These are phyloP conservation scores for Bryoglossum gracile DNA, from an alignment of 495 filamentous ascomycete genomes.

Conservation along the genomic window DNA sequence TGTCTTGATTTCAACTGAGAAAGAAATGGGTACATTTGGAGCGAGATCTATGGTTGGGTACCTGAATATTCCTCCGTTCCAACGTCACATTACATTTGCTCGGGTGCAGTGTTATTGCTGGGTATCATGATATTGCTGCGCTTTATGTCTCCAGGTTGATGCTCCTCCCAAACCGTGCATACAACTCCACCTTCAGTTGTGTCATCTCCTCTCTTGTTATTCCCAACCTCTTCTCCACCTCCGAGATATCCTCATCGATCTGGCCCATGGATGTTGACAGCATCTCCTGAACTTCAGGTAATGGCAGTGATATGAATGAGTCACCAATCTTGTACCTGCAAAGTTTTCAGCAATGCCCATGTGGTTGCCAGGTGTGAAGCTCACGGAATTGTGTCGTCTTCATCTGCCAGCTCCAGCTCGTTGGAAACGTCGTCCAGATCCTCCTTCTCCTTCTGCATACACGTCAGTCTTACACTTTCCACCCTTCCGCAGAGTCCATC, in stretches of 20 bases:
- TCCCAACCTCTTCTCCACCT: conserved; percentile 67
- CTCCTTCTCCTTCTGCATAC: conserved; percentile 90
- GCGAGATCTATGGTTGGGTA: too few species aligned
- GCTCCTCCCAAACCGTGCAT: conserved; percentile 87
- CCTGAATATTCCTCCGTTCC: too few species aligned
- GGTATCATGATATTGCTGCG: conserved; percentile 17
- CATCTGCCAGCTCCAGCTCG: conserved; percentile 91
- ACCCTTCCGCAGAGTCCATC: not conserved
- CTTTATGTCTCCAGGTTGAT: conserved; percentile 86
- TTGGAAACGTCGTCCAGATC: conserved; percentile 87
- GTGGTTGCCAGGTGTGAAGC: conserved; percentile 12
- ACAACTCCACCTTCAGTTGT: conserved; percentile 79
- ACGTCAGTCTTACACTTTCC: not conserved
- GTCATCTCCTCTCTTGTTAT: conserved; percentile 77
- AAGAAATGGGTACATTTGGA: too few species aligned
- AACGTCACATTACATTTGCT: too few species aligned
- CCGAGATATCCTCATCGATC: conserved; percentile 67
- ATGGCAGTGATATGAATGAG: conserved; percentile 79
- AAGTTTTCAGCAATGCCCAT: not conserved
- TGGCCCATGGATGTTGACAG: conserved; percentile 61
- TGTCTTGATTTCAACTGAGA: not conserved
- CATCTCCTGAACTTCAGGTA: conserved; percentile 77
- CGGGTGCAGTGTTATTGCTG: too few species aligned
- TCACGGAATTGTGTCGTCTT: conserved; percentile 88
- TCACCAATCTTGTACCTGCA: conserved; percentile 92